Conservation (phyloP, 306 rosid species). For the Malus sieversii region DNA sequence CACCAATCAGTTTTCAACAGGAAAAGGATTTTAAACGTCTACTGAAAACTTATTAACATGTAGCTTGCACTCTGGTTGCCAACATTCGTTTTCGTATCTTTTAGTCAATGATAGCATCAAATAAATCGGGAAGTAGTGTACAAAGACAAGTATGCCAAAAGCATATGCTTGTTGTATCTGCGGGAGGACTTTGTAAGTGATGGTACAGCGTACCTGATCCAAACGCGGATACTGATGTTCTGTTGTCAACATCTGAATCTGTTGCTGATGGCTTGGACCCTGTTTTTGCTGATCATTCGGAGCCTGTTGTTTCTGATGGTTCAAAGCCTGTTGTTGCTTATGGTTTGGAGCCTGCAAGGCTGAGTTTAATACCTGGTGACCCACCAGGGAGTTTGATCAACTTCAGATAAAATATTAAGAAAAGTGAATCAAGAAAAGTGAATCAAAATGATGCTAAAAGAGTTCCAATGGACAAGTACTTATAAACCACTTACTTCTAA, state of each 20-base stretch:
- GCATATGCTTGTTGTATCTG: neutral
- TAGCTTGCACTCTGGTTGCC: neutral
- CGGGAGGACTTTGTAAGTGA: neutral
- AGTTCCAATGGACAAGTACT: conserved; percentile 4
- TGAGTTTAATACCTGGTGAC: conserved; percentile 22
- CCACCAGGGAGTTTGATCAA: conserved; percentile 6
- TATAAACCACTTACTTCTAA: conserved; percentile 28
- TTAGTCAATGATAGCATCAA: neutral
- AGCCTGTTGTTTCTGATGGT: no score
- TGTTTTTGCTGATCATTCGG: no score
- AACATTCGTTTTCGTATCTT: conserved; percentile 4
- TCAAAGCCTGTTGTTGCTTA: neutral
- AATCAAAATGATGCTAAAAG: conserved; percentile 4
- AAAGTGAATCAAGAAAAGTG: conserved; percentile 7
- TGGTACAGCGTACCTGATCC: conserved; percentile 8
- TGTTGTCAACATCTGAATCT: conserved; percentile 9
- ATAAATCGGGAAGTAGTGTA: neutral
- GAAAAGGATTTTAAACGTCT: neutral
- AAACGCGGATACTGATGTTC: conserved; percentile 26
- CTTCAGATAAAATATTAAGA: conserved; percentile 10
- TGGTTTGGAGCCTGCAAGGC: conserved; percentile 28
- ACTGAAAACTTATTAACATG: neutral
- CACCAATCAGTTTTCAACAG: conserved; percentile 3
- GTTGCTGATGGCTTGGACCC: neutral
- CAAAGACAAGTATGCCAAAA: neutral